These are phyloP conservation scores for Naegleria lovaniensis DNA, from an alignment of 208 protist genomes.

Conservation along the genomic window DNA sequence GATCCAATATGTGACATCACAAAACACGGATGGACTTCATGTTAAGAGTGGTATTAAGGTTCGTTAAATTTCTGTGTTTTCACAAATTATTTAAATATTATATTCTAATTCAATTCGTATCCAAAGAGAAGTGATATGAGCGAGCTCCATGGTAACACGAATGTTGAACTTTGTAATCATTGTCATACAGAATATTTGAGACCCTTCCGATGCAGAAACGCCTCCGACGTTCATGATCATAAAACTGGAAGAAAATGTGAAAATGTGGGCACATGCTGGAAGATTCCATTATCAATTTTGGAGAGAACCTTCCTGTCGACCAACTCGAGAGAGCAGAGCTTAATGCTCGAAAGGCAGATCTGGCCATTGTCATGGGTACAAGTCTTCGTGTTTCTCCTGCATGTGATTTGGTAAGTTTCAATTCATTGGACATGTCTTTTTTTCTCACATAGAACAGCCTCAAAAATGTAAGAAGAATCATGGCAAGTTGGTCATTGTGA, in stretches of 20 bases:
- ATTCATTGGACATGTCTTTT: too few relatives aligned
- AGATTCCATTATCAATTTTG: conserved; percentile 28
- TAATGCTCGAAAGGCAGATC: not conserved
- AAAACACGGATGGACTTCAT: conserved; percentile 45
- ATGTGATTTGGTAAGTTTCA: not conserved
- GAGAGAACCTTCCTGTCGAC: not conserved
- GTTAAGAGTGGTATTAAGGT: conserved; percentile 13
- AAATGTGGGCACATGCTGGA: not conserved
- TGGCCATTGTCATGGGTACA: conserved; percentile 3
- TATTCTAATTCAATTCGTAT: too few relatives aligned
- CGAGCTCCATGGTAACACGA: not conserved
- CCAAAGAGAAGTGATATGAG: not conserved
- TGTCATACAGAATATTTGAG: not conserved
- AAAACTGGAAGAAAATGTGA: not conserved
- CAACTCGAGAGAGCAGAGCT: not conserved
- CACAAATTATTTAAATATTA: too few relatives aligned
- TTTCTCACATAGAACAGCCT: not conserved
- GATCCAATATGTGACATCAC: conserved; percentile 36
- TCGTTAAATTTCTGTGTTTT: too few relatives aligned
- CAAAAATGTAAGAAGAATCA: not conserved
- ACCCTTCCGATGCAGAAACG: not conserved
- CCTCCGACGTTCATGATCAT: not conserved
- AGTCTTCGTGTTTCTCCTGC: not conserved
- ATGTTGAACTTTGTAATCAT: not conserved
- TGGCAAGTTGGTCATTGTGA: conserved; percentile 8